Base-by-base conservation (phyloP, 495 filamentous ascomycete species). In the Antarctomyces pellizariae region DNA sequence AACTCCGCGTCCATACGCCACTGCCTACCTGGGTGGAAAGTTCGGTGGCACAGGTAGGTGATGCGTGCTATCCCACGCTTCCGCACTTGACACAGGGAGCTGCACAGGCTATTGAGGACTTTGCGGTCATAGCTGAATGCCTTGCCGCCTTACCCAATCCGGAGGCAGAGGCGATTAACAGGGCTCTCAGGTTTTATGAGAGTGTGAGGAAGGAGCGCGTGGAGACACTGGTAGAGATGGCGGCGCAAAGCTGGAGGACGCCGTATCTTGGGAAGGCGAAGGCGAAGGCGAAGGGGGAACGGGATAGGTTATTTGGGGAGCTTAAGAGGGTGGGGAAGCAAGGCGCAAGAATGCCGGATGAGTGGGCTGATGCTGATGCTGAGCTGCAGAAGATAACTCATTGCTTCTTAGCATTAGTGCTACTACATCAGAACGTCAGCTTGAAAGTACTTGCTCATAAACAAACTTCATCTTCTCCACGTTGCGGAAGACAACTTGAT, bases 91-190 rank as follows among this genome's bases (percentile, higher is more conserved):
- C 32, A 13, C 76, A 83, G 53, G 75, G 75, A n/a, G 75, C 74
- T 15, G 76, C 75, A n/a, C 74, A 79, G 55, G 75, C 73, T 15
- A 74, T 83, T 29, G 77, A 86, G 50, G 74, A 83, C 41, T 71
- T 64, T 9, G 72, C 65, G 13, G 74, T 76, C 13, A 45, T 83
- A 5, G 69, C 62, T n/a, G 63, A 67, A 18, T 62, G 64, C 17
- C 60, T 84, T 5, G 47, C 56, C 24, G 42, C 48, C 23, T 47
- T 73, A 3, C 63, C 67, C 2, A 53, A 57, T 28, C 45, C 52
- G 3, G 50, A 49, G 3, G 51, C 65, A 1, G 56, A 58, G 18
- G 53, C 57, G 4, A 56, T 86, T 26, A 57, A 67, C 39, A 64
- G 64, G 38, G 62, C 65, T 5, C 55, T 86, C 24, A 54, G 57